Evolutionary conservation across 768 basidiomycete genomes (phyloP).

Genomic region (Russula ochroleuca): DNA sequence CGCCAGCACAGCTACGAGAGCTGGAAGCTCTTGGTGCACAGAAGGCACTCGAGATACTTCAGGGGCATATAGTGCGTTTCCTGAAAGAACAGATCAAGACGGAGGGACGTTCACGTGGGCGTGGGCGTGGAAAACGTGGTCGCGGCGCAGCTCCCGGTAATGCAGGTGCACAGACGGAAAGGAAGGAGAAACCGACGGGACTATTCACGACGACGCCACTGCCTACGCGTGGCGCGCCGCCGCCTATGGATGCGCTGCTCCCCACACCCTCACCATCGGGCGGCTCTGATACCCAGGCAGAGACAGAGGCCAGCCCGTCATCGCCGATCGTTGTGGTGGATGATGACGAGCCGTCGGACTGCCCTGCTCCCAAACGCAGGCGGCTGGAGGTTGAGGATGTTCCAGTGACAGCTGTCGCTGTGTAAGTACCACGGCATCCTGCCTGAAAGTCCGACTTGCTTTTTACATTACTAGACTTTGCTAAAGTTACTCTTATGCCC

Average conservation of each 20-base stretch:
- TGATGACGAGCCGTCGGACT: conserved; percentile 50
- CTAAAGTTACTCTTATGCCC: conserved; percentile 1
- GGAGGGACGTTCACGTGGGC: conserved; percentile 33
- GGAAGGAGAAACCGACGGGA: conserved; percentile 13
- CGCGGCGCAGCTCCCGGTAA: conserved; percentile 22
- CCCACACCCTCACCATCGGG: conserved; percentile 35
- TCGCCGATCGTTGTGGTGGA: conserved; percentile 58
- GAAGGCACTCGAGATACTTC: conserved; percentile 75
- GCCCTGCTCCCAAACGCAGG: conserved; percentile 55
- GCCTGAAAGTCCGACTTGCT: neutral
- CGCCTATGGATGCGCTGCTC: conserved; percentile 30
- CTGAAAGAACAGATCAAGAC: conserved; percentile 67
- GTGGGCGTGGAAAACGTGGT: conserved; percentile 29
- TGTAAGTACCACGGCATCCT: neutral
- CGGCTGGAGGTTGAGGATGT: conserved; percentile 31
- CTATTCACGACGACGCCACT: conserved; percentile 25
- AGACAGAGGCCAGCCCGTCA: conserved; percentile 36
- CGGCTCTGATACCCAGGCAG: conserved; percentile 23
- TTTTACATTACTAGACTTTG: conserved; percentile 19
- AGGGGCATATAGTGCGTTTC: conserved; percentile 79
- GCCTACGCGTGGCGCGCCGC: conserved; percentile 16
- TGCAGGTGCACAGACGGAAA: conserved; percentile 7
- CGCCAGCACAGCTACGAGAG: conserved; percentile 65
- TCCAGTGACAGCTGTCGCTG: conserved; percentile 15
- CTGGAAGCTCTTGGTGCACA: conserved; percentile 78